Evolutionary conservation across 768 basidiomycete genomes (phyloP), one percentile per base, ranked within the genome.

Genomic region (Lyophyllum decastes): DNA sequence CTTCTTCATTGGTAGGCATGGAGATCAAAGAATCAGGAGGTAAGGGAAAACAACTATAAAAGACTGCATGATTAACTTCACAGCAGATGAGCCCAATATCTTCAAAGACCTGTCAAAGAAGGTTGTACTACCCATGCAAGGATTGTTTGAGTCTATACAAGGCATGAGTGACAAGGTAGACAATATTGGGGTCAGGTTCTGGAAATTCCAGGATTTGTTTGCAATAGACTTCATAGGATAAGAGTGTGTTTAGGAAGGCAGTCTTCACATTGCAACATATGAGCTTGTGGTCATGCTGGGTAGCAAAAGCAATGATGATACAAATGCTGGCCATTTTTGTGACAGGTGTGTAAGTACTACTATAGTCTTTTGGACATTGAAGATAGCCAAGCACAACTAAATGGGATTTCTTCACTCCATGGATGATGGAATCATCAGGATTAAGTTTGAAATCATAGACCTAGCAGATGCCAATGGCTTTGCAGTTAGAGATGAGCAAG

Each of bases 401-500:
- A 0, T 69, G 60, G 2, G 70, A 71, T 57, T 70, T 75, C 41
- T 65, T 63, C 40, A 56, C 65, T 0, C 70, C 69, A 35, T 38
- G 41, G 0, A 62, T 58, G 19, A 78, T 70, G 0, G 61, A 59
- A 4, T 77, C 79, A 26, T 73, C 57, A 1, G 66, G 55, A 57
- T 81, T 65, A 26, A 58, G 61, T 64, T 84, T 83, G 51, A 70
- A 60, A 3, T 63, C 65, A 56, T 66, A 77, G 1, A 75, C 73
- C 76, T 77, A 77, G 9, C 57, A 53, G 9, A 64, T 57, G 0
- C 67, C 38, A 16, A 40, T 40, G 14, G 38, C 12, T 16, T 40
- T 40, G 30, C 30, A 11, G 11, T 11, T 11, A 33, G 30, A 5
- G 30, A 11, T 5, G 6, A 33, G 30, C 5, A 11, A 33, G 30